phyloP scores from a whole-genome alignment of 164 flowering plant species.

The Saururus chinensis region DNA sequence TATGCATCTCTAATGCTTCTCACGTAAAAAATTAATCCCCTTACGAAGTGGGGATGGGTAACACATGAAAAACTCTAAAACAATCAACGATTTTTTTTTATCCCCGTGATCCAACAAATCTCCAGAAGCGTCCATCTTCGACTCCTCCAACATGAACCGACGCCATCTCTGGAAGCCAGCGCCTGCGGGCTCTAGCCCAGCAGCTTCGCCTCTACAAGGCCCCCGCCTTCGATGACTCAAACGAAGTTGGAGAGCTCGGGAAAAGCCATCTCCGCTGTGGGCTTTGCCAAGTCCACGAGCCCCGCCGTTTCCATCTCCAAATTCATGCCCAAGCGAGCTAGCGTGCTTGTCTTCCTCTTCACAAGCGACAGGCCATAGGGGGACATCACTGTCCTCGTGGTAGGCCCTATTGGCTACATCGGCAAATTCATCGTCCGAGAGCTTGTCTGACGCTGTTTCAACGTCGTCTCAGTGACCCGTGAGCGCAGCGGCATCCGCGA shows the following conservation, averaged over 20 bases:
- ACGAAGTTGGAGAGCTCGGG: constrained; percentile 26
- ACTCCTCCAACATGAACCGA: no score
- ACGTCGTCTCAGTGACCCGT: constrained; percentile 75
- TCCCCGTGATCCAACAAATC: no score
- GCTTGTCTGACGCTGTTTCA: constrained; percentile 60
- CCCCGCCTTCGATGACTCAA: constrained; percentile 20
- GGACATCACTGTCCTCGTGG: constrained; percentile 69
- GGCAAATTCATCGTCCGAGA: constrained; percentile 82
- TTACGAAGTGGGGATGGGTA: no score
- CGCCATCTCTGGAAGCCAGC: constrained; percentile 8
- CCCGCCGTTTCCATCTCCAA: constrained; percentile 33
- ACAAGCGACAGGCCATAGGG: constrained; percentile 50
- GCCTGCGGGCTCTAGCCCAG: constrained; percentile 41
- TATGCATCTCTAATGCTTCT: no score
- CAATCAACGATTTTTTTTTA: no score
- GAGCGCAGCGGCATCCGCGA: constrained; percentile 84
- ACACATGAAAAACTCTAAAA: no score
- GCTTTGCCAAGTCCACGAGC: constrained; percentile 69
- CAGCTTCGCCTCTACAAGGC: no score
- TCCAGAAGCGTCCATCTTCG: no score
- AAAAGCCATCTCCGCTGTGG: constrained; percentile 53
- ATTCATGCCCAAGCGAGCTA: constrained; percentile 52
- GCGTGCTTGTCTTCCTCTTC: constrained; percentile 44
- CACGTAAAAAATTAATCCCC: no score
- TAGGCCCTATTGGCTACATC: constrained; percentile 91